Evolutionary conservation across 495 filamentous ascomycete genomes (phyloP).

Genomic region (Aspergillus baeticus): DNA sequence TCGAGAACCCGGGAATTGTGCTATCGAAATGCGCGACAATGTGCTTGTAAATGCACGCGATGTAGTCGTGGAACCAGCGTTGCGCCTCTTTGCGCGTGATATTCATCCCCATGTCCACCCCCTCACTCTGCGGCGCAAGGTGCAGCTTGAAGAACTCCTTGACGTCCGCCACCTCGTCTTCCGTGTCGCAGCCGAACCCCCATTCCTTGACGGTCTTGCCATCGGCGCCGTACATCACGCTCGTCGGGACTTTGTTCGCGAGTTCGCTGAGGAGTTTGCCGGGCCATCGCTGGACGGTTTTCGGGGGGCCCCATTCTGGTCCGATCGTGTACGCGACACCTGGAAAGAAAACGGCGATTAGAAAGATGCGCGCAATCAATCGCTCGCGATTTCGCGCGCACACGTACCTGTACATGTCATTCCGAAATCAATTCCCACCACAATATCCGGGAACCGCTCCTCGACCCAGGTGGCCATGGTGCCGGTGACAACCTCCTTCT

Average conservation of each 20-base stretch:
- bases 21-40: constrained; percentile 46
- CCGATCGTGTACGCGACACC: constrained; percentile 55
- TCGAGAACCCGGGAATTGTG: constrained; percentile 34
- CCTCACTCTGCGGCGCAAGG: constrained; percentile 47
- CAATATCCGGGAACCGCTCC: constrained; percentile 45
- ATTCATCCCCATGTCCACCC: constrained; percentile 25
- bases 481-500: constrained; percentile 21
- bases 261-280: constrained; percentile 50
- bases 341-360: constrained; percentile 13
- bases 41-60: constrained; percentile 54
- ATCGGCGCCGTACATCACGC: constrained; percentile 49
- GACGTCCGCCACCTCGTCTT: constrained; percentile 34
- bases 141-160: constrained; percentile 64
- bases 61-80: constrained; percentile 54
- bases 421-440: constrained; percentile 60
- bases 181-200: constrained; percentile 57
- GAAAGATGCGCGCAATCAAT: not conserved
- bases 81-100: constrained; percentile 48
- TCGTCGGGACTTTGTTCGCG: constrained; percentile 60
- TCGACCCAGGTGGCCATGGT: constrained; percentile 14
- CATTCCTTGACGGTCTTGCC: constrained; percentile 44
- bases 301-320: constrained; percentile 44
- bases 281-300: constrained; percentile 62
- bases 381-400: too few species aligned
- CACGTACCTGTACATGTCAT: constrained; percentile 60